phyloP scores from a whole-genome alignment of 108 stramenopile species.

The Phaeodactylum tricornutum region DNA sequence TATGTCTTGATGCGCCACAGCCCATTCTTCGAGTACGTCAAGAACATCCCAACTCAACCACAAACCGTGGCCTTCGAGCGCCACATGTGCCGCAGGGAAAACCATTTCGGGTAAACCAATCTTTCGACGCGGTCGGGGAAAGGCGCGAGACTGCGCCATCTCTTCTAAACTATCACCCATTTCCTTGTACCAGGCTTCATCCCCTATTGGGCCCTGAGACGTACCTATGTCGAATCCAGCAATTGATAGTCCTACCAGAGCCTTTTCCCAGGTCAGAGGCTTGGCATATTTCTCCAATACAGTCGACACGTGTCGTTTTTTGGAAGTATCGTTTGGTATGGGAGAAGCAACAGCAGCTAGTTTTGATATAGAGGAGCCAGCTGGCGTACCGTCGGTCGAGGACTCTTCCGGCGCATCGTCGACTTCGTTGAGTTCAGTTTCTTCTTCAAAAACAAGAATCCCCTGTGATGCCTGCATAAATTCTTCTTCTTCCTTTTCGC shows the following conservation, averaged over 20 bases:
- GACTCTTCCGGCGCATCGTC: background rate
- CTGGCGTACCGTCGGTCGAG: background rate
- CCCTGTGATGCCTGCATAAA: slow-evolving; percentile 5
- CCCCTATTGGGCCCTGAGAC: slow-evolving; percentile 28
- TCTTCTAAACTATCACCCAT: slow-evolving; percentile 10
- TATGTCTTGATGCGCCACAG: slow-evolving; percentile 44
- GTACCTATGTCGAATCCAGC: slow-evolving; percentile 30
- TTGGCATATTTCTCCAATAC: slow-evolving; percentile 5
- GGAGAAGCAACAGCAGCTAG: slow-evolving; percentile 1
- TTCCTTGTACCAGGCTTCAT: slow-evolving; percentile 25
- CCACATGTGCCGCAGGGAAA: slow-evolving; percentile 46
- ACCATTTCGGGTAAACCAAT: slow-evolving; percentile 65
- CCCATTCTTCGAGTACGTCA: slow-evolving; percentile 62
- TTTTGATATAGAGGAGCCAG: background rate
- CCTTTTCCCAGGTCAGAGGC: slow-evolving; percentile 5
- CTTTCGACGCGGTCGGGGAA: slow-evolving; percentile 10
- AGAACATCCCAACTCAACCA: slow-evolving; percentile 32
- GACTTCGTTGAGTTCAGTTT: background rate
- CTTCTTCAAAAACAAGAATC: slow-evolving; percentile 8
- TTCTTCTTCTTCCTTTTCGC: slow-evolving; percentile 1
- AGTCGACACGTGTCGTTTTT: slow-evolving; percentile 10
- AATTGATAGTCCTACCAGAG: slow-evolving; percentile 24
- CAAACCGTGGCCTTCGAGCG: slow-evolving; percentile 10
- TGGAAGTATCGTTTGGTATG: slow-evolving; percentile 6
- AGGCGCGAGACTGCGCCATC: slow-evolving; percentile 11